Base-by-base conservation (phyloP, 176 grass and related monocot species). In the Panicum miliaceum region DNA sequence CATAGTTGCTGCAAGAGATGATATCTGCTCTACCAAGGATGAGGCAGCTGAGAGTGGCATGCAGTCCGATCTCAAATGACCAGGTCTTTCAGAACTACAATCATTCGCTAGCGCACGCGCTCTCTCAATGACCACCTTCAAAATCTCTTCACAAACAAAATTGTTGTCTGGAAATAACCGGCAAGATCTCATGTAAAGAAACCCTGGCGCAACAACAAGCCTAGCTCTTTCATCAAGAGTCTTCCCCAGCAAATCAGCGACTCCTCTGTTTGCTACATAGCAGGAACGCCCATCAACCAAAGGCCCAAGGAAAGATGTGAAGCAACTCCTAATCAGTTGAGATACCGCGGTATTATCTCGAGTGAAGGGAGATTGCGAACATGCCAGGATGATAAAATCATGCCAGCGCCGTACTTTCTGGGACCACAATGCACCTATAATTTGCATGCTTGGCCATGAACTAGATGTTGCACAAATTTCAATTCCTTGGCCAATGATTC, bases 291-390 rank as follows among this genome's bases (percentile, higher is more conserved):
- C 81, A 69, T 84, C 59, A 43, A 64, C 68, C n/a, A 51, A 71
- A 68, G 86, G 76, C 34, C 85, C 89, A 69, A 97, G 88, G 70
- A 97, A 97, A 64, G 82, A 92, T 35, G 90, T 86, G 87, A 97
- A 97, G 76, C 94, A 94, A 71, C 91, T 94, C 78, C 86, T 90
- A 51, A 97, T 97, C 65, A 97, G 79, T 71, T 97, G 87, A 63
- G 73, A 79, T 20, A 93, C 58, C 15, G 91, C 89, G 22, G 88
- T 77, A 60, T 92, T 94, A 78, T 97, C 94, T 40, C 62, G 71
- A 9, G 53, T 80, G 69, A 97, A 92, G 8, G 90, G 89, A 7
- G 88, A 69, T 2, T 79, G 71, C 0, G 88, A 86, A 75, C 94
- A 92, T 74, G 92, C 29, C 36, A 94, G 56, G 32, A 97, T 79